A percentile compares a stretch with the other conserved stretches of the same genome.
Evolutionary conservation across 345 rosid species (phyloP).

Genomic region (Kandelia obovata): DNA sequence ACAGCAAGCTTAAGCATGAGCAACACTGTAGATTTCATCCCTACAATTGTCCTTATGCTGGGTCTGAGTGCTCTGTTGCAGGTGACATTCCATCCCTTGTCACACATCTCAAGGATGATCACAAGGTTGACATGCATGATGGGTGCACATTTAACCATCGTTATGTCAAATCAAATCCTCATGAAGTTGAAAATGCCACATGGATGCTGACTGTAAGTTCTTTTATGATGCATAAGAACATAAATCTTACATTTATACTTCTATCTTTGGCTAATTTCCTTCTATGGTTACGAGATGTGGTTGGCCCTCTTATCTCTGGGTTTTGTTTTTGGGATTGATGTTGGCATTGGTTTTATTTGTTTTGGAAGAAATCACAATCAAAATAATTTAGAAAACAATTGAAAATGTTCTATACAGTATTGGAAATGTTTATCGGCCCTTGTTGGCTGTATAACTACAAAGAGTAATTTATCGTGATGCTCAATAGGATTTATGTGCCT

Average conservation of each 20-base stretch:
- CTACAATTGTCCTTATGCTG: constrained; percentile 73
- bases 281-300: neutral
- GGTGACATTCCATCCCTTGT: constrained; percentile 66
- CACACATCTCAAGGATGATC: constrained; percentile 71
- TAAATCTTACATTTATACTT: neutral
- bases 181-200: constrained; percentile 76
- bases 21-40: constrained; percentile 53
- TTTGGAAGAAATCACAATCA: neutral
- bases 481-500: neutral
- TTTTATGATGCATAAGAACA: neutral
- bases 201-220: constrained; percentile 77
- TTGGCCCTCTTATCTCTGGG: neutral
- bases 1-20: constrained; percentile 61
- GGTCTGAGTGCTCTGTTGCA: constrained; percentile 58
- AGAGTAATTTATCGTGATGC: too few species aligned
- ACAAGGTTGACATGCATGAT: constrained; percentile 75
- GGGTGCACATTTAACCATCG: constrained; percentile 79
- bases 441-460: neutral
- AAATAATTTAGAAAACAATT: neutral
- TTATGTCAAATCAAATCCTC: constrained; percentile 78
- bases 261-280: neutral
- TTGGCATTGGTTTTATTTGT: neutral
- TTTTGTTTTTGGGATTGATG: neutral
- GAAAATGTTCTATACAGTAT: neutral
- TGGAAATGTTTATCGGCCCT: neutral